Percentiles rank a stretch among this genome's conserved stretches.
These are phyloP conservation scores for Talaromyces sp. DNA, from an alignment of 2,329 filamentous ascomycete genomes.

Conservation along the genomic window DNA sequence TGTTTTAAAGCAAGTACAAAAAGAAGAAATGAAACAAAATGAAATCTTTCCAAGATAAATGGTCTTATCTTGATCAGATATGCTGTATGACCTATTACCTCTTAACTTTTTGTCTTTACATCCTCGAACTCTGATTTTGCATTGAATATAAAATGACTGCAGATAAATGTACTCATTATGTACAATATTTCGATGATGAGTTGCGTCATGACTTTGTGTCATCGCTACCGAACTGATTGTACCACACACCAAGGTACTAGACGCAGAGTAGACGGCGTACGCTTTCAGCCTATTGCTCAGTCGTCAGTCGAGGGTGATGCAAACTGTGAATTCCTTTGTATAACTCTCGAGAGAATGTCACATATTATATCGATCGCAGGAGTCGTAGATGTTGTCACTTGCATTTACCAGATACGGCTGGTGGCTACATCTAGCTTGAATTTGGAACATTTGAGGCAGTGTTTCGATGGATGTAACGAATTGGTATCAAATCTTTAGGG, in stretches of 20 bases:
- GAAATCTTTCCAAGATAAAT: conserved; percentile 2
- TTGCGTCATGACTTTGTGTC: background rate
- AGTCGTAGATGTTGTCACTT: background rate
- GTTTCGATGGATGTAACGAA: background rate
- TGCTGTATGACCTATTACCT: background rate
- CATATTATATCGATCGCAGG: background rate
- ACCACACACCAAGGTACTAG: background rate
- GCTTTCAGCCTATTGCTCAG: background rate
- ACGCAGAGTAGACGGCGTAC: too few species aligned
- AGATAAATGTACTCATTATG: background rate
- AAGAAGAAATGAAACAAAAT: conserved; percentile 9
- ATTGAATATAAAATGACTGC: background rate
- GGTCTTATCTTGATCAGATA: background rate
- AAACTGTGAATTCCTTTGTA: background rate
- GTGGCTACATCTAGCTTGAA: background rate
- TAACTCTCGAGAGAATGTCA: background rate
- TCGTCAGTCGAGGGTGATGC: background rate
- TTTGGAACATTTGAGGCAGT: background rate
- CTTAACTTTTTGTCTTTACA: background rate
- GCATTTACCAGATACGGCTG: background rate
- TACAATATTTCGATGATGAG: background rate
- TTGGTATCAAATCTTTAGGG: background rate
- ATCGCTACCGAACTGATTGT: background rate
- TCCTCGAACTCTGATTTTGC: background rate
- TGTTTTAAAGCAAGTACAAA: conserved; percentile 5